These are phyloP conservation scores for Apiospora koreana DNA, from an alignment of 2,329 filamentous ascomycete species.

Conservation along the genomic window DNA sequence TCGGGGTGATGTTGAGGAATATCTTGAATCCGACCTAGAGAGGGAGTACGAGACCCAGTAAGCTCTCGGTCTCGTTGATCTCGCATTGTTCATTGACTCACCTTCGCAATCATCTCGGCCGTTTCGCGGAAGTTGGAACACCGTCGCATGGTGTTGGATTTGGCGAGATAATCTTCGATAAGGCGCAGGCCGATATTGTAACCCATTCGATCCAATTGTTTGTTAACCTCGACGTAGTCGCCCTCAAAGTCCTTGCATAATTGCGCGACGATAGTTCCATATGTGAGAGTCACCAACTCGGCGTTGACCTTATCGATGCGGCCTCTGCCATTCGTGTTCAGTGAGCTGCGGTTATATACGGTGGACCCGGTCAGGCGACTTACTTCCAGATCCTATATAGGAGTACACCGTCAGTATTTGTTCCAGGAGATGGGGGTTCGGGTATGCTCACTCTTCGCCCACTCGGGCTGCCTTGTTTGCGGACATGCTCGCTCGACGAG, in stretches of 20 bases:
- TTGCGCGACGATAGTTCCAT: conserved; percentile 95
- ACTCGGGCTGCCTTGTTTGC: conserved; percentile 62
- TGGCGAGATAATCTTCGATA: conserved; percentile 97
- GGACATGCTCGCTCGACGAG: conserved; percentile 48
- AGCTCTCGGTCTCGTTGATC: not conserved
- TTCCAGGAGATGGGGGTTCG: conserved; percentile 19
- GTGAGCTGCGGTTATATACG: not conserved
- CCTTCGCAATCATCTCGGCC: conserved; percentile 94
- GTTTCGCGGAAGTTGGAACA: conserved; percentile 95
- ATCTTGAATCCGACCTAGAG: conserved; percentile 94
- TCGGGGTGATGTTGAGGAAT: conserved; percentile 94
- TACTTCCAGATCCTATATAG: conserved; percentile 83
- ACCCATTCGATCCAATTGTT: conserved; percentile 98
- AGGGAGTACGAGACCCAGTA: not conserved
- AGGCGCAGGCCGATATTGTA: conserved; percentile 96
- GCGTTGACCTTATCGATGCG: conserved; percentile 97
- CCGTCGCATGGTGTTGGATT: conserved; percentile 84
- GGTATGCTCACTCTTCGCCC: conserved; percentile 58
- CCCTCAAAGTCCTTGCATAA: conserved; percentile 94
- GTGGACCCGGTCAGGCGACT: conserved; percentile 39
- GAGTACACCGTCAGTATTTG: conserved; percentile 28
- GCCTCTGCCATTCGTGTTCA: conserved; percentile 58
- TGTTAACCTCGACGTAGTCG: conserved; percentile 94
- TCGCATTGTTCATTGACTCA: conserved; percentile 37
- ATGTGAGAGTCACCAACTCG: conserved; percentile 94